Evolutionary conservation across 331 rosid genomes (phyloP), one percentile per base, ranked within the genome.

Genomic region (Stylosanthes scabra): DNA sequence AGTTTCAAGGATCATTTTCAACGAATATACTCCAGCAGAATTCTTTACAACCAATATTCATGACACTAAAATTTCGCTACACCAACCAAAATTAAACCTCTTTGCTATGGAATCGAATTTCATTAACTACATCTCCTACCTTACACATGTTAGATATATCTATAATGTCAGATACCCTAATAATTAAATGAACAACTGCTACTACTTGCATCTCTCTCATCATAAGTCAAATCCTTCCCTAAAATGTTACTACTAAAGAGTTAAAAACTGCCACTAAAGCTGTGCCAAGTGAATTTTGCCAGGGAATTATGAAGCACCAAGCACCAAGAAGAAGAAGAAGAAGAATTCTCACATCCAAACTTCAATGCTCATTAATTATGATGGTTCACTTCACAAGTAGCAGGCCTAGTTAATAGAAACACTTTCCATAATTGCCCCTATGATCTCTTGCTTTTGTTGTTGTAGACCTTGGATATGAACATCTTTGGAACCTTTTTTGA

Each of bases 331-430:
- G 63, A 56, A 20, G 25, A 20, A 20, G 25, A 20, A 20, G 25
- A 20, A 20, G 27, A 44, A 42, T 61, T 84, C 78, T 65, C 79
- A 81, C 83, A 85, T 79, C 66, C 59, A 77, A 7, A 29, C 14
- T 76, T 87, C 61, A 90, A 75, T 83, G 83, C 79, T 71, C 55
- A 62, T 71, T 20, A 0, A 20, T 20, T 65, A 46, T 55, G 60
- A 54, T 75, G 47, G 41, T 76, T 75, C 81, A 20, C 25, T 20
- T 20, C 25, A 74, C 71, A 44, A 66, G 68, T 9, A 80, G 63
- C 54, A 77, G 60, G 57, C 56, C 25, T 50, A n/a, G 14, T 50
- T 20, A 20, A 20, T 20, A 20, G 16, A 14, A 51, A 6, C 27
- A 51, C 46, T 77, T 76, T 68, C 80, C 81, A 79, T 68, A 39